These are phyloP conservation scores for Microcera coccophila DNA, from an alignment of 2,329 filamentous ascomycete genomes.

Conservation along the genomic window DNA sequence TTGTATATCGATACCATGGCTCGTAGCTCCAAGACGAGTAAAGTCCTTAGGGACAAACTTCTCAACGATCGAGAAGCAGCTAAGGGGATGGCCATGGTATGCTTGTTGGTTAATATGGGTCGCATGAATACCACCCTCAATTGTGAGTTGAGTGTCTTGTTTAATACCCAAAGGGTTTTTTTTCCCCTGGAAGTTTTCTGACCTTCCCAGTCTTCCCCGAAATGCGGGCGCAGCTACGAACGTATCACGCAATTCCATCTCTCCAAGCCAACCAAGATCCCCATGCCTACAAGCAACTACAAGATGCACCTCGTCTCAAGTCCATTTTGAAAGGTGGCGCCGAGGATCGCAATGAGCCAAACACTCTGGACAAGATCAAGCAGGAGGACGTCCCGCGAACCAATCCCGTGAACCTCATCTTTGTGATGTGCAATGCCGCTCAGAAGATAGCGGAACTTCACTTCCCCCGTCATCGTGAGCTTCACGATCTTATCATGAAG, in stretches of 20 bases:
- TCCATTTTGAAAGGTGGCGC: constrained; percentile 96
- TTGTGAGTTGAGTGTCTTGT: too few relatives aligned
- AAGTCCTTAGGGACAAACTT: constrained; percentile 94
- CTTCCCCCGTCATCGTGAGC: constrained; percentile 80
- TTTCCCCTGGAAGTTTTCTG: constrained; percentile 13
- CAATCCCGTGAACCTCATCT: constrained; percentile 96
- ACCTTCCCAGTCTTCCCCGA: constrained; percentile 82
- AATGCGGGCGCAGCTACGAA: constrained; percentile 95
- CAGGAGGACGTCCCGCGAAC: constrained; percentile 63
- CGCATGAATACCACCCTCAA: constrained; percentile 99
- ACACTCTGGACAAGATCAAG: constrained; percentile 79
- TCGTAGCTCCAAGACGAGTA: constrained; percentile 97
- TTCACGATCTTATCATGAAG: constrained; percentile 95
- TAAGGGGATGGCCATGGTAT: constrained; percentile 99
- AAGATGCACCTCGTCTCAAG: constrained; percentile 92
- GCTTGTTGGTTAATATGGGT: constrained; percentile 91
- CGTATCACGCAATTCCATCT: constrained; percentile 96
- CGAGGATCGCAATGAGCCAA: constrained; percentile 82
- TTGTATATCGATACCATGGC: constrained; percentile 99
- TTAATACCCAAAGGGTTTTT: too few relatives aligned
- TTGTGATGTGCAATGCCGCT: constrained; percentile 85
- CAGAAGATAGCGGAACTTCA: constrained; percentile 90
- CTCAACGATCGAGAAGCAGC: constrained; percentile 87
- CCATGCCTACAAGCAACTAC: constrained; percentile 94
- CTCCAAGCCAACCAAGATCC: constrained; percentile 92